Base-by-base conservation (phyloP, 192 early-diverging fungal species). In the Coemansia pectinata region DNA sequence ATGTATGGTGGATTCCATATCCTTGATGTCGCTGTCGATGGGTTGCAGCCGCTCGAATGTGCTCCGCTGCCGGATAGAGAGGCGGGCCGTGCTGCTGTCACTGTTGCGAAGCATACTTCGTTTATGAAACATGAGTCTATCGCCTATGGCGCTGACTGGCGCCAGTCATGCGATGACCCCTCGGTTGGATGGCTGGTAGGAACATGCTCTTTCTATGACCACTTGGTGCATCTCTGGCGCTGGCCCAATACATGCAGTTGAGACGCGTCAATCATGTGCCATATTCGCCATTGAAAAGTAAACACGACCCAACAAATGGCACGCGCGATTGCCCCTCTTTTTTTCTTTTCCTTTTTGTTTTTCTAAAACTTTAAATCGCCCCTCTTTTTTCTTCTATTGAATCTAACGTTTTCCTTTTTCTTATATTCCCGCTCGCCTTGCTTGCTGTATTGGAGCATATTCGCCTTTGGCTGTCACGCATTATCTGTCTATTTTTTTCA, bases 1-100 rank as follows among this genome's bases (percentile, higher is more conserved):
- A 99, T 99, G 97, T 91, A 98, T 76, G 89, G 88, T 59, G 97
- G 97, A 19, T 93, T 94, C 63, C 92, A 94, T 78, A 86, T 96
- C 8, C 74, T 95, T 2, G 73, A 91, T 27, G 76, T 89, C 21
- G 78, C 84, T 19, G 77, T 76, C 27, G 66, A 58, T 50, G 60
- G 67, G 11, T 31, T 63, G 17, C 7, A 21, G 50, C 15, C 21
- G 8, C 4, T 41, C 1, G 65, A 29, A 14, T 4, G 19, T 4
- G 64, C 25, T 60, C 45, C 27, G 52, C 52, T 66, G 52, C 60
- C 53, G 6, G 39, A 72, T 40, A 67, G 67, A 19, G 6, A 42
- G 48, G 8, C 76, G 62, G 74, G 58, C 61, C 27, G 65, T 57
- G 65, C n/a, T n/a, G 40, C 29, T 27, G 64, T 53, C 15, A 44